Evolutionary conservation across 2,329 filamentous ascomycete genomes (phyloP).

Genomic region (Ophiostoma fasciatum): DNA sequence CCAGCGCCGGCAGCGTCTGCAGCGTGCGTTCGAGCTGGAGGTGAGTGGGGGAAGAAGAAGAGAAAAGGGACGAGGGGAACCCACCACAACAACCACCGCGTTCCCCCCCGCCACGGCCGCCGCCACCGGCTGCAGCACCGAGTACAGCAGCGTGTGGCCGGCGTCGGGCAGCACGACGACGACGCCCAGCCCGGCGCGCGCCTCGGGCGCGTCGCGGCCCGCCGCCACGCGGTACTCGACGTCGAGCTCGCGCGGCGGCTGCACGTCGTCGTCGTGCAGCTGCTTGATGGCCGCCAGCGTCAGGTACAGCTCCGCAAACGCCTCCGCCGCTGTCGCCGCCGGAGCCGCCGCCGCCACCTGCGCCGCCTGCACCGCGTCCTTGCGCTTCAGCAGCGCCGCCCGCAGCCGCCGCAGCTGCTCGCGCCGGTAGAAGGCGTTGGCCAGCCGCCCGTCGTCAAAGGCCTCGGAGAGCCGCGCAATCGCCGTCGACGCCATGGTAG

Average conservation of each 20-base stretch:
- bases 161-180: constrained; percentile 19
- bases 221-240: constrained; percentile 18
- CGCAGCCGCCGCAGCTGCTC: constrained; percentile 24
- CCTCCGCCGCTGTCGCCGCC: constrained; percentile 18
- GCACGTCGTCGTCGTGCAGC: constrained; percentile 17
- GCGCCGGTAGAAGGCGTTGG: constrained; percentile 23
- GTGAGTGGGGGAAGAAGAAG: background rate
- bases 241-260: constrained; percentile 15
- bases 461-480: constrained; percentile 20
- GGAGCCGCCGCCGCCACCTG: constrained; percentile 19
- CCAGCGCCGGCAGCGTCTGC: constrained; percentile 2
- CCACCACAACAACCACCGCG: constrained; percentile 20
- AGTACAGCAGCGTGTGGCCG: constrained; percentile 20
- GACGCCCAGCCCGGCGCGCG: constrained; percentile 15
- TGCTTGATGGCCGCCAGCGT: constrained; percentile 17
- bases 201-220: constrained; percentile 13
- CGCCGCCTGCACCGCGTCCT: no score
- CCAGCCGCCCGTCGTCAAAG: constrained; percentile 22
- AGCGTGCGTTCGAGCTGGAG: constrained; percentile 11
- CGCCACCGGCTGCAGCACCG: constrained; percentile 17
- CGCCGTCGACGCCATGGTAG: no score
- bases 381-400: constrained; percentile 15
- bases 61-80: background rate
- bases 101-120: constrained; percentile 23
- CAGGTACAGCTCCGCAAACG: constrained; percentile 18